Conservation (phyloP, 768 basidiomycete genomes). For the Xerocomellus intermedius region DNA sequence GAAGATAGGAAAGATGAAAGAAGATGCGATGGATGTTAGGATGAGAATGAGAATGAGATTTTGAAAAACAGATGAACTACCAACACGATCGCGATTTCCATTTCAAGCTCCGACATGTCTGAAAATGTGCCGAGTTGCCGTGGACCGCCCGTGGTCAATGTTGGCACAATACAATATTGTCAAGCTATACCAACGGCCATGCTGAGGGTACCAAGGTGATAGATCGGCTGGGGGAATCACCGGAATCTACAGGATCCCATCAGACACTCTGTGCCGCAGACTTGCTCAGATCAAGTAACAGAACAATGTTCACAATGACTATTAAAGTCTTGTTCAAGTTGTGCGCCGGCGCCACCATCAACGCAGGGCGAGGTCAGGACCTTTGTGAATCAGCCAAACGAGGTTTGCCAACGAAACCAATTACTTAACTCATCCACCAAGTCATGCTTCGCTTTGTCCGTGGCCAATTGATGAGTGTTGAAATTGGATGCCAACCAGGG, state of each 20-base stretch:
- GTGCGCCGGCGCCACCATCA: conserved; percentile 6
- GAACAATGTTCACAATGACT: neutral
- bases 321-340: too few relatives aligned
- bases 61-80: conserved; percentile 8
- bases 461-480: neutral
- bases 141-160: too few relatives aligned
- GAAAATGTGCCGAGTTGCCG: conserved; percentile 24
- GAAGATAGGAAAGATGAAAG: conserved; percentile 26
- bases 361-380: neutral
- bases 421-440: neutral
- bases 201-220: neutral
- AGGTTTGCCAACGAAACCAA: neutral
- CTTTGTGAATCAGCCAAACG: neutral
- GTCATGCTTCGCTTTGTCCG: neutral
- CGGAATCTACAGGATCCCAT: neutral
- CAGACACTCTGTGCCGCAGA: too few relatives aligned
- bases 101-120: conserved; percentile 43
- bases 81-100: conserved; percentile 25
- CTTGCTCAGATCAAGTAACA: too few relatives aligned
- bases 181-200: neutral
- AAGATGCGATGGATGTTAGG: conserved; percentile 22
- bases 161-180: neutral
- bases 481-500: neutral
- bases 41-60: conserved; percentile 21
- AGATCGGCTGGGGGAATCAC: neutral